Conservation (phyloP, 345 rosid species). For the Passiflora organensis region DNA sequence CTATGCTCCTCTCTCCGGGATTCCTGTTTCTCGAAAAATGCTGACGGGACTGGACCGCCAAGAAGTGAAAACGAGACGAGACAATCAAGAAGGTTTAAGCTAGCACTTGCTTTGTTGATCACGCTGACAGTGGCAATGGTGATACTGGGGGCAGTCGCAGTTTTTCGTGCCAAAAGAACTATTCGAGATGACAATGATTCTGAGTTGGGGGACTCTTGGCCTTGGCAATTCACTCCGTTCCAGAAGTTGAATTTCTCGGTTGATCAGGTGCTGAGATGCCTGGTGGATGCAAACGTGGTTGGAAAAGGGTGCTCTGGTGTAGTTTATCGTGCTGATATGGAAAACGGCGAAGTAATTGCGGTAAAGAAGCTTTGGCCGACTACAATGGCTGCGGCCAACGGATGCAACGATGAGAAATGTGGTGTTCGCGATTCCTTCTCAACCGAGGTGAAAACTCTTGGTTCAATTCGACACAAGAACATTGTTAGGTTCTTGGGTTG, state of each 20-base stretch:
- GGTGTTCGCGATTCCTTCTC: slow-evolving; percentile 88
- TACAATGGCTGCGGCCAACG: slow-evolving; percentile 35
- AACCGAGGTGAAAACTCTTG: slow-evolving; percentile 81
- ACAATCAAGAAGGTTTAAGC: slow-evolving; percentile 53
- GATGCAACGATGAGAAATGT: slow-evolving; percentile 41
- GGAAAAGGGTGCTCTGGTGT: slow-evolving; percentile 93
- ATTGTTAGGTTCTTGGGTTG: slow-evolving; percentile 89
- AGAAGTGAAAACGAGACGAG: slow-evolving; percentile 18
- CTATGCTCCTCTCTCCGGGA: slow-evolving; percentile 58
- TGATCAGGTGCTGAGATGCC: slow-evolving; percentile 72
- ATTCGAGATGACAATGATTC: slow-evolving; percentile 54
- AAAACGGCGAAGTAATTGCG: slow-evolving; percentile 75
- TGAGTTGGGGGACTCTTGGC: slow-evolving; percentile 79
- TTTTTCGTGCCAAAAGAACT: slow-evolving; percentile 49
- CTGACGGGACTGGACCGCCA: slow-evolving; percentile 28
- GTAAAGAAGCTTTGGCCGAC: slow-evolving; percentile 94
- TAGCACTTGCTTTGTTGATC: slow-evolving; percentile 69
- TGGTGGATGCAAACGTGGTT: slow-evolving; percentile 74
- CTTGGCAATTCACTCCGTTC: slow-evolving; percentile 95
- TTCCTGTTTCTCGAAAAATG: slow-evolving; percentile 53
- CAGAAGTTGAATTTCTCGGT: slow-evolving; percentile 88
- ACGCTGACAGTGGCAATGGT: slow-evolving; percentile 61
- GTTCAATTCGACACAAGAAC: slow-evolving; percentile 92
- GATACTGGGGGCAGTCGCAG: slow-evolving; percentile 64
- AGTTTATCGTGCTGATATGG: slow-evolving; percentile 88